Conservation (phyloP, 2,329 filamentous ascomycete genomes). For the Pseudofabraea citricarpa region DNA sequence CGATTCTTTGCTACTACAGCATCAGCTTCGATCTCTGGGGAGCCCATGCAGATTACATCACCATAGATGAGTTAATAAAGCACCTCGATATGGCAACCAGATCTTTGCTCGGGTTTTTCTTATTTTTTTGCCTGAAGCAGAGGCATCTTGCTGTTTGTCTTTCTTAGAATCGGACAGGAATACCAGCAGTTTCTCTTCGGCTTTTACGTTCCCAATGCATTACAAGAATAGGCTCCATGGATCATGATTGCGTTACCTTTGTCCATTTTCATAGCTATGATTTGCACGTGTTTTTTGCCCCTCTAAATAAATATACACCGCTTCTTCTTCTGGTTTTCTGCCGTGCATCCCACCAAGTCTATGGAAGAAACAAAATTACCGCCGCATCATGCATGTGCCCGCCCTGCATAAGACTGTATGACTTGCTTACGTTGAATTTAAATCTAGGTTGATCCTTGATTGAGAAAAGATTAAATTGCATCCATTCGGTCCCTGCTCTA, state of each 20-base stretch:
- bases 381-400: too few relatives aligned
- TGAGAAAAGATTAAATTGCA: too few relatives aligned
- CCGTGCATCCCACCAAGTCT: neutral
- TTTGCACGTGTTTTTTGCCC: neutral
- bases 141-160: conserved; percentile 20
- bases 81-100: conserved; percentile 17
- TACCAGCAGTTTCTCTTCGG: conserved; percentile 21
- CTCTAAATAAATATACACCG: conserved; percentile 3
- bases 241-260: too few relatives aligned
- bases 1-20: conserved; percentile 96
- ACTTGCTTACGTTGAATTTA: too few relatives aligned
- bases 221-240: too few relatives aligned
- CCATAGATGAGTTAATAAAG: conserved; percentile 30
- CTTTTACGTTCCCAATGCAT: too few relatives aligned
- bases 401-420: too few relatives aligned
- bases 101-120: conserved; percentile 15
- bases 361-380: too few relatives aligned
- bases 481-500: too few relatives aligned
- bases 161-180: conserved; percentile 28
- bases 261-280: too few relatives aligned
- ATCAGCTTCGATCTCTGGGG: conserved; percentile 47
- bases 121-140: conserved; percentile 16
- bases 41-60: conserved; percentile 47
- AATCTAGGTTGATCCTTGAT: too few relatives aligned
- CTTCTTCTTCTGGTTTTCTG: conserved; percentile 3